Conservation (phyloP, 1,284 basidiomycete genomes). For the Ceratobasidium sp. region DNA sequence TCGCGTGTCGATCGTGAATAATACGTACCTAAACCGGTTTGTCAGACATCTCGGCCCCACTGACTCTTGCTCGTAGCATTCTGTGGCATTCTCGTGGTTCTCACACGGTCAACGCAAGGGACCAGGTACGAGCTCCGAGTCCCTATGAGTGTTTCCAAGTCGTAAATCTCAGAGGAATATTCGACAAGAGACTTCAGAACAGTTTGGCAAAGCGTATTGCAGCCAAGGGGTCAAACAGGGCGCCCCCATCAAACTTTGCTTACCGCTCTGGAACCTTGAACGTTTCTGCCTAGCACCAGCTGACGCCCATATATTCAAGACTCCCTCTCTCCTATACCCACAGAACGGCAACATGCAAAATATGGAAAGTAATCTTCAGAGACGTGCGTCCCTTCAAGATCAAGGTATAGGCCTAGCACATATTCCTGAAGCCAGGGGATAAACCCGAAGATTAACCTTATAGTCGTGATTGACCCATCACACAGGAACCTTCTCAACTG, state of each 20-base stretch:
- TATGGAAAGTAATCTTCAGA: constrained; percentile 8
- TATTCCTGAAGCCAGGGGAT: not conserved
- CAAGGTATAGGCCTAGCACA: not conserved
- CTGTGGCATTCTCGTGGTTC: too few relatives aligned
- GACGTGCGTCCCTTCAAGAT: constrained; percentile 18
- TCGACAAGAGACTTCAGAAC: too few relatives aligned
- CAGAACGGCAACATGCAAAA: not conserved
- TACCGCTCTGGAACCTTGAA: not conserved
- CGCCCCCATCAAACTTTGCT: constrained; percentile 12
- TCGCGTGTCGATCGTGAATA: too few relatives aligned
- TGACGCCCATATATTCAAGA: not conserved
- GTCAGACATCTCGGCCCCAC: too few relatives aligned
- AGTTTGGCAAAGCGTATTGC: not conserved
- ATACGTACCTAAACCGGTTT: too few relatives aligned
- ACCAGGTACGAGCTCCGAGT: too few relatives aligned
- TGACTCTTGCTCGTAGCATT: too few relatives aligned
- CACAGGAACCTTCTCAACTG: constrained; percentile 11
- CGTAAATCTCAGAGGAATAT: too few relatives aligned
- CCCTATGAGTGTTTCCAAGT: too few relatives aligned
- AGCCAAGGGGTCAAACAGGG: constrained; percentile 31
- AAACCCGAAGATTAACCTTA: constrained; percentile 20
- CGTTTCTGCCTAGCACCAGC: too few relatives aligned
- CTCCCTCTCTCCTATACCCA: not conserved
- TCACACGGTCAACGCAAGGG: too few relatives aligned
- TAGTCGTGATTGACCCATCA: not conserved